Percentiles rank a stretch among this genome's conserved stretches.
phyloP scores from a whole-genome alignment of 345 rosid species.

The Gossypium herbaceum region DNA sequence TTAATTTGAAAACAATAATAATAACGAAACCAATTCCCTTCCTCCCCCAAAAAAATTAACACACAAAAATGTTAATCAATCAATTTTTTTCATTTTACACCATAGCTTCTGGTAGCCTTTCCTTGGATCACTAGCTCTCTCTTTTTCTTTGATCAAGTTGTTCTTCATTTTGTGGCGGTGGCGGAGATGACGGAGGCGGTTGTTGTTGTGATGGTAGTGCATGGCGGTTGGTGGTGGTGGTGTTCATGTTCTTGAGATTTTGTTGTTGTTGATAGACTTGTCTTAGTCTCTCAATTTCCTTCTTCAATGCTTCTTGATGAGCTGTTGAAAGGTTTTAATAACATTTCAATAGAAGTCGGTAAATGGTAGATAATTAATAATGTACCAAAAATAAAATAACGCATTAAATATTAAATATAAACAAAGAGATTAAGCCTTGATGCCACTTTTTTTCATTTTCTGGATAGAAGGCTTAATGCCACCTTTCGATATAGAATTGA shows the following conservation, averaged over 20 bases:
- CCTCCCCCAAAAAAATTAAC: neutral
- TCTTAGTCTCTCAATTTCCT: slow-evolving; percentile 62
- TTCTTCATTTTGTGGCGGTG: slow-evolving; percentile 1
- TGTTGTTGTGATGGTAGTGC: slow-evolving; percentile 6
- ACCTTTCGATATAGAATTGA: neutral
- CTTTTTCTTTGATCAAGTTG: slow-evolving; percentile 6
- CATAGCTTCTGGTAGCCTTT: neutral
- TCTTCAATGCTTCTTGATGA: slow-evolving; percentile 66
- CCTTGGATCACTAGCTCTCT: neutral
- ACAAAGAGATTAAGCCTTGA: neutral
- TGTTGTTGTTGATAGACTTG: slow-evolving; percentile 56
- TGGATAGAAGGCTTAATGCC: neutral
- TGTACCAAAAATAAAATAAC: too few species aligned
- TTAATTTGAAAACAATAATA: neutral
- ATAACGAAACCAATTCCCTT: neutral
- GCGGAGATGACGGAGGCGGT: neutral
- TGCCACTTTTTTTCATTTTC: neutral
- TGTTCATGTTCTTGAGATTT: slow-evolving; percentile 39
- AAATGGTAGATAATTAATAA: neutral
- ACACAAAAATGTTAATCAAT: neutral
- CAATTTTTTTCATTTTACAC: slow-evolving; percentile 5
- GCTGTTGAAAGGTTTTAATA: slow-evolving; percentile 30
- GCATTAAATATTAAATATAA: neutral
- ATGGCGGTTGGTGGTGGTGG: neutral
- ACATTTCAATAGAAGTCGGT: neutral